These are phyloP conservation scores for Aphanomyces stellatus DNA, from an alignment of 352 stramenopile species.

Conservation along the genomic window DNA sequence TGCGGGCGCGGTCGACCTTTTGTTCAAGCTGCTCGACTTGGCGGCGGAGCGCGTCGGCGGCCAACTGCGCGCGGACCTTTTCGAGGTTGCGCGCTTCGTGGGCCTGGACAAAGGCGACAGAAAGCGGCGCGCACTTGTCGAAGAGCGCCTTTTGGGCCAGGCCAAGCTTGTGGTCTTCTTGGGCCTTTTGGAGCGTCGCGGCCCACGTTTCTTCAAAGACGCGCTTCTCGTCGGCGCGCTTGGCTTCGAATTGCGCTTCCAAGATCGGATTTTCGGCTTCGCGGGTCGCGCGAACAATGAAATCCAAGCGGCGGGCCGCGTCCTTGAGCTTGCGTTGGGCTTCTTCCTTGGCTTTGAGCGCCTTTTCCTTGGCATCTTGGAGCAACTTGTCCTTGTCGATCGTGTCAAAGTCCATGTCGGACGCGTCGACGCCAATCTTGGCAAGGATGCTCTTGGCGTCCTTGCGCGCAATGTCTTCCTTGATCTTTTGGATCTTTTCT, in stretches of 20 bases:
- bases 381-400: slow-evolving; percentile 77
- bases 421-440: slow-evolving; percentile 62
- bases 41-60: slow-evolving; percentile 82
- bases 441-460: slow-evolving; percentile 79
- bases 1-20: slow-evolving; percentile 53
- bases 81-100: slow-evolving; percentile 69
- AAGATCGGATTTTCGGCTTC: slow-evolving; percentile 92
- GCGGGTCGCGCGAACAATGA: slow-evolving; percentile 93
- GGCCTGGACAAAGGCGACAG: slow-evolving; percentile 62
- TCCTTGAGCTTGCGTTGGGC: slow-evolving; percentile 91
- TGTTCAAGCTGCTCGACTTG: slow-evolving; percentile 53
- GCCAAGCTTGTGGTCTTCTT: slow-evolving; percentile 82
- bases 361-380: slow-evolving; percentile 92
- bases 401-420: slow-evolving; percentile 59
- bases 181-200: slow-evolving; percentile 70
- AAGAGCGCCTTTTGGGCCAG: slow-evolving; percentile 84
- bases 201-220: slow-evolving; percentile 68
- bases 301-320: slow-evolving; percentile 90
- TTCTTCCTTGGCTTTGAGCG: slow-evolving; percentile 92
- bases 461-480: slow-evolving; percentile 91
- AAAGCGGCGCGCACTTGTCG: slow-evolving; percentile 58
- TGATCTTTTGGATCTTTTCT: slow-evolving; percentile 95
- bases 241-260: slow-evolving; percentile 75
- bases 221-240: slow-evolving; percentile 49
- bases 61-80: slow-evolving; percentile 78